These are phyloP conservation scores for Pleurotus tuber-regium DNA, from an alignment of 768 basidiomycete species.

Conservation along the genomic window DNA sequence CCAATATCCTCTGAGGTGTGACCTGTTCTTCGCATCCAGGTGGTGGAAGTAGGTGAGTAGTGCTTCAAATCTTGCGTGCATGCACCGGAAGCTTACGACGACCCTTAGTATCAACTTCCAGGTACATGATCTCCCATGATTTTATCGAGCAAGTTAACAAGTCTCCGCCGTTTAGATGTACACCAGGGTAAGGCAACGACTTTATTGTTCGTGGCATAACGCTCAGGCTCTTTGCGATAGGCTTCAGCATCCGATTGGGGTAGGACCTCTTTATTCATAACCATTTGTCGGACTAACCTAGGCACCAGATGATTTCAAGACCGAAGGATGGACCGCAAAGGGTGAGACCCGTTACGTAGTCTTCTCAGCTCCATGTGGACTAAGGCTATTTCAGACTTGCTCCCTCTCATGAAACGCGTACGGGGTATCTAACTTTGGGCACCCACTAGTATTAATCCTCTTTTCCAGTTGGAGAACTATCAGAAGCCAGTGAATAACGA, in stretches of 20 bases:
- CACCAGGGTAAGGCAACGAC: conserved; percentile 43
- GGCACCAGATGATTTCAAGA: conserved; percentile 65
- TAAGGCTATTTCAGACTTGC: conserved; percentile 45
- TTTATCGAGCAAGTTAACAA: no score
- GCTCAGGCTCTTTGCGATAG: conserved; percentile 24
- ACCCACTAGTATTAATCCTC: no score
- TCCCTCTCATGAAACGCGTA: conserved; percentile 72
- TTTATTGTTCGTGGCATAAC: background rate
- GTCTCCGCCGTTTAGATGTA: conserved; percentile 47
- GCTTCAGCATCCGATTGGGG: conserved; percentile 74
- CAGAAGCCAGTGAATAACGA: conserved; percentile 70
- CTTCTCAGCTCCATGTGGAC: conserved; percentile 2
- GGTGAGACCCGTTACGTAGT: conserved; percentile 29
- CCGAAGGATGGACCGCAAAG: conserved; percentile 63
- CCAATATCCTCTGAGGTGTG: background rate
- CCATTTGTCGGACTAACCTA: background rate
- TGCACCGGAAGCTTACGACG: background rate
- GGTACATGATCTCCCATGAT: no score
- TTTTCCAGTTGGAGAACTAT: conserved; percentile 75
- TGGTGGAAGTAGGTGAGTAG: conserved; percentile 51
- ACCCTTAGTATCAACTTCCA: conserved; percentile 67
- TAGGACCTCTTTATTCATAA: conserved; percentile 22
- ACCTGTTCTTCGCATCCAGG: conserved; percentile 25
- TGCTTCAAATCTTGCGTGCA: background rate
- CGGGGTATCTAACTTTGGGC: no score